A percentile compares a stretch with the other conserved stretches of the same genome.
Evolutionary conservation across 352 stramenopile genomes (phyloP).

Genomic region (Phytopythium ostracodes): DNA sequence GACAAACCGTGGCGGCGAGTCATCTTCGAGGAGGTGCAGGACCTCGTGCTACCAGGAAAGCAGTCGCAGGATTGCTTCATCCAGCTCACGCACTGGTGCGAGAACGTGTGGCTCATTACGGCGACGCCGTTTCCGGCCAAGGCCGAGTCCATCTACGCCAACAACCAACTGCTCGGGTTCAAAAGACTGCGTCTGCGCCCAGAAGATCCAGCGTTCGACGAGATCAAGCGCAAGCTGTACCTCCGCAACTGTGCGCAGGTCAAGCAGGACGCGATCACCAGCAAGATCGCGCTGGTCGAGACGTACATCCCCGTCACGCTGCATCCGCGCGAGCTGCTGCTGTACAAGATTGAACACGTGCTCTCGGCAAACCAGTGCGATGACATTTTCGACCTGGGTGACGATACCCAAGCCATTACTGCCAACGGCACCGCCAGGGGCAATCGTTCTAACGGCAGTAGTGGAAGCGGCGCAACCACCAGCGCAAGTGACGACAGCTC

Average conservation of each 20-base stretch:
- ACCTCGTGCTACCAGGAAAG: constrained; percentile 72
- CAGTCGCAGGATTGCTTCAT: constrained; percentile 79
- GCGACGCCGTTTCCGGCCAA: constrained; percentile 82
- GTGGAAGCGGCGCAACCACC: constrained; percentile 3
- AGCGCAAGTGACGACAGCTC: neutral
- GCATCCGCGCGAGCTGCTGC: constrained; percentile 60
- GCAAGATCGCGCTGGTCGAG: constrained; percentile 67
- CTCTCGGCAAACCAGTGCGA: constrained; percentile 30
- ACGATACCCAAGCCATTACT: constrained; percentile 26
- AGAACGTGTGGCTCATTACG: constrained; percentile 85
- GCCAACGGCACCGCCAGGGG: constrained; percentile 17
- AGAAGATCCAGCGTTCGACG: constrained; percentile 76
- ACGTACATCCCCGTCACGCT: constrained; percentile 71
- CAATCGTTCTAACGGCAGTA: neutral
- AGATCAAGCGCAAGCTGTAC: constrained; percentile 87
- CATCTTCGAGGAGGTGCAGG: constrained; percentile 87
- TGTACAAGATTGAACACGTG: constrained; percentile 70
- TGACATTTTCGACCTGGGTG: constrained; percentile 37
- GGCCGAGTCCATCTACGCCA: constrained; percentile 81
- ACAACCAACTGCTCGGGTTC: constrained; percentile 85
- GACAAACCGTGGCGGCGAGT: constrained; percentile 71
- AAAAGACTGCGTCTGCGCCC: constrained; percentile 61
- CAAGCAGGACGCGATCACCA: constrained; percentile 75
- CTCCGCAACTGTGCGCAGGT: constrained; percentile 82
- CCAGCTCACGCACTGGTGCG: constrained; percentile 66